These are phyloP conservation scores for Irpex sp. DNA, from an alignment of 1,284 basidiomycete species.

Conservation along the genomic window DNA sequence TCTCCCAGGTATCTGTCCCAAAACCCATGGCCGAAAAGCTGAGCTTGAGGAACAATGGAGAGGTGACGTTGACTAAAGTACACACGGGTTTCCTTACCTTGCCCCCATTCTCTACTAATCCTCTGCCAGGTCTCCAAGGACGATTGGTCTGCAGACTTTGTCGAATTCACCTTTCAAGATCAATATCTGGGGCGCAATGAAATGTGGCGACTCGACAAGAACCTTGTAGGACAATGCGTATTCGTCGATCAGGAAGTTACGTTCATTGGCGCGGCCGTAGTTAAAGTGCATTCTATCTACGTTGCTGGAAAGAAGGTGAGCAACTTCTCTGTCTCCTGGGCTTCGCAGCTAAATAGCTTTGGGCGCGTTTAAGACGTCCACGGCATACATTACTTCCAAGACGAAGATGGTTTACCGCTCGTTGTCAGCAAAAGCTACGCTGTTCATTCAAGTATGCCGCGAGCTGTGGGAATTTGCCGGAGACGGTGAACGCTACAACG, in stretches of 20 bases:
- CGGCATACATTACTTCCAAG: constrained; percentile 76
- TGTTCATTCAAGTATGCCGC: constrained; percentile 94
- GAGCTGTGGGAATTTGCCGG: constrained; percentile 98
- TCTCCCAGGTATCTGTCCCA: constrained; percentile 64
- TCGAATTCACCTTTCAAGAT: constrained; percentile 89
- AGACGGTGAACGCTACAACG: constrained; percentile 93
- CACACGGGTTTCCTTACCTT: constrained; percentile 4
- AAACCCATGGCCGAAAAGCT: constrained; percentile 67
- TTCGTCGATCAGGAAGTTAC: constrained; percentile 69
- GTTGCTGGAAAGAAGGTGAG: constrained; percentile 59
- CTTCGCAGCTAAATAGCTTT: not conserved
- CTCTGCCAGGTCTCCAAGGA: constrained; percentile 61
- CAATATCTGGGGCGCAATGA: constrained; percentile 91
- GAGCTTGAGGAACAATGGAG: constrained; percentile 65
- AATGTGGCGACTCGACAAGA: constrained; percentile 85
- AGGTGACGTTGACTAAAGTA: constrained; percentile 70
- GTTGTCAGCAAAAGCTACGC: constrained; percentile 85
- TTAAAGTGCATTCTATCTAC: constrained; percentile 78
- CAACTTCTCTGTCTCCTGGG: not conserved
- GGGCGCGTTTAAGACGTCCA: constrained; percentile 49
- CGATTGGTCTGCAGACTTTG: constrained; percentile 69
- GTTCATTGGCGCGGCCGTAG: constrained; percentile 76
- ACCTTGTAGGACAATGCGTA: constrained; percentile 74
- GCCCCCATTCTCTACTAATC: constrained; percentile 4
- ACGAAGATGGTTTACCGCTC: constrained; percentile 92